A percentile compares a stretch with the other conserved stretches of the same genome.
Conservation (phyloP, 306 rosid genomes). For the Glycine soja region DNA sequence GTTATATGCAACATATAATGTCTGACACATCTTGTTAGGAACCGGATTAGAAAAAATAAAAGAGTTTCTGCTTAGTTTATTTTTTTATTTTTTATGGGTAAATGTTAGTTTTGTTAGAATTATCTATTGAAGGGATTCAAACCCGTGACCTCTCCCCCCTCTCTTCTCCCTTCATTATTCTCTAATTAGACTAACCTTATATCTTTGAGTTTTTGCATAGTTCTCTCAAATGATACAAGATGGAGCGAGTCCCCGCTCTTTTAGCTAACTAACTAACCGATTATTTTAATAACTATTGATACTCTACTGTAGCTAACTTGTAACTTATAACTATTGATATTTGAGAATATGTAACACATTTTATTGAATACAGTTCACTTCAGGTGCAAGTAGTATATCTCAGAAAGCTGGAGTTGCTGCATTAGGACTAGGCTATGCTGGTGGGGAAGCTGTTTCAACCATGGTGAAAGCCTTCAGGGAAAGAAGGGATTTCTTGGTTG, state of each 20-base stretch:
- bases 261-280: neutral
- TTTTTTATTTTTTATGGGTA: too few species aligned
- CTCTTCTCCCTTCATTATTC: too few species aligned
- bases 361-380: conserved; percentile 67
- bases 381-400: conserved; percentile 88
- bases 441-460: conserved; percentile 73
- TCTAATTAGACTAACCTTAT: too few species aligned
- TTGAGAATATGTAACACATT: neutral
- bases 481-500: conserved; percentile 55
- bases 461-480: conserved; percentile 89
- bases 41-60: neutral
- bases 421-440: conserved; percentile 84
- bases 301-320: too few species aligned
- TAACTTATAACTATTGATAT: neutral
- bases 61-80: neutral
- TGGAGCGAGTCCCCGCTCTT: neutral
- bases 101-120: too few species aligned
- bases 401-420: conserved; percentile 96
- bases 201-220: too few species aligned
- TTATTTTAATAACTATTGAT: neutral
- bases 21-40: conserved; percentile 3
- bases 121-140: neutral
- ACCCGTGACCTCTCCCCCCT: too few species aligned
- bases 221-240: neutral
- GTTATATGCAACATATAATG: neutral